Evolutionary conservation across 164 flowering plant species (phyloP).

Genomic region (Tinospora cordifolia): DNA sequence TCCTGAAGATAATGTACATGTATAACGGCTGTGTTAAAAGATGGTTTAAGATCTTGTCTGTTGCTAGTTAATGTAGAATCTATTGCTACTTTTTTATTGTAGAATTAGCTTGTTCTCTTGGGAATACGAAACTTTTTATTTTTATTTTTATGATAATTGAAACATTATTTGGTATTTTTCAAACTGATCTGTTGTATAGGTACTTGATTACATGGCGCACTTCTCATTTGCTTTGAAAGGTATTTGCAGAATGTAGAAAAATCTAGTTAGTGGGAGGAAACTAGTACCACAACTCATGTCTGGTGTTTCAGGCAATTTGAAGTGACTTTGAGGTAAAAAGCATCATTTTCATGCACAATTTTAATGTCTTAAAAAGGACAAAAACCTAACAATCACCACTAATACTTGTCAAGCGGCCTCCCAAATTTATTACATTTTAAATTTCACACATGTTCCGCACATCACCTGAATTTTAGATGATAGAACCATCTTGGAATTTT

Average conservation of each 20-base stretch:
- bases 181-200: too few relatives aligned
- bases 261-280: background rate
- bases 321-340: background rate
- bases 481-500: too few relatives aligned
- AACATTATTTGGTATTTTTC: background rate
- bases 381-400: too few relatives aligned
- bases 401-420: too few relatives aligned
- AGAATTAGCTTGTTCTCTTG: slow-evolving; percentile 4
- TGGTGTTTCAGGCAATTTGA: background rate
- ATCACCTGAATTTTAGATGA: too few relatives aligned
- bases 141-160: background rate
- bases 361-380: too few relatives aligned
- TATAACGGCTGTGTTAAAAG: background rate
- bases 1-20: background rate
- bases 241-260: background rate
- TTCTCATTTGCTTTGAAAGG: background rate
- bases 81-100: background rate
- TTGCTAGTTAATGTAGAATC: background rate
- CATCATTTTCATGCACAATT: too few relatives aligned
- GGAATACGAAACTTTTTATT: background rate
- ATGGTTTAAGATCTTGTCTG: background rate
- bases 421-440: too few relatives aligned
- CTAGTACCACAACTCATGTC: background rate
- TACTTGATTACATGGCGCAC: background rate
- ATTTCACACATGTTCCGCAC: too few relatives aligned